Conservation (phyloP, 2,329 filamentous ascomycete species). For the Botrytis fabae region DNA sequence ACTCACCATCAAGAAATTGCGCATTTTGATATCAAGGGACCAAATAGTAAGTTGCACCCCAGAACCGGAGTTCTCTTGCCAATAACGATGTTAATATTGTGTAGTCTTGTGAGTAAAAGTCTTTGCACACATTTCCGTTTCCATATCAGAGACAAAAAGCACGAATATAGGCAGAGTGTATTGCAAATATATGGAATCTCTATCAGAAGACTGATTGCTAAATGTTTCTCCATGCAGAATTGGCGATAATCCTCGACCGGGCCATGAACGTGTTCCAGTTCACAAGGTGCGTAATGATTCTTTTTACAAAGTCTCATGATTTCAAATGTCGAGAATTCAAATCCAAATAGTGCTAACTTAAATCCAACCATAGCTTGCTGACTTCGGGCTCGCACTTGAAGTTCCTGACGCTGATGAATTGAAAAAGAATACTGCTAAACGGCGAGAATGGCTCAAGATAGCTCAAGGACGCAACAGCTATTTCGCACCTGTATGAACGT, state of each 20-base stretch:
- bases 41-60: neutral
- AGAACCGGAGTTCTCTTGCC: neutral
- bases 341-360: neutral
- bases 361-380: conserved; percentile 1
- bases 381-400: conserved; percentile 15
- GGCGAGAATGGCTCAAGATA: neutral
- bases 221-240: neutral
- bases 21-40: conserved; percentile 10
- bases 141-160: neutral
- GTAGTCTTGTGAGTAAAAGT: conserved; percentile 12
- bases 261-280: conserved; percentile 4
- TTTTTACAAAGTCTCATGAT: neutral
- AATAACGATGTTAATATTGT: neutral
- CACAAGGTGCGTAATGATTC: conserved; percentile 1
- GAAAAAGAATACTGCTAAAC: neutral
- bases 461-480: neutral
- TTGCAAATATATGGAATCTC: neutral
- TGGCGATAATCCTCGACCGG: neutral
- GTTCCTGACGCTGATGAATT: neutral
- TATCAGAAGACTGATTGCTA: neutral
- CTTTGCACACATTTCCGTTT: neutral
- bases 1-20: neutral
- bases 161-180: neutral
- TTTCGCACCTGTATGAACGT: neutral
- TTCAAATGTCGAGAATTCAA: neutral